Evolutionary conservation across 805 yeast species (phyloP).

Genomic region (Hyphopichia homilentoma): DNA sequence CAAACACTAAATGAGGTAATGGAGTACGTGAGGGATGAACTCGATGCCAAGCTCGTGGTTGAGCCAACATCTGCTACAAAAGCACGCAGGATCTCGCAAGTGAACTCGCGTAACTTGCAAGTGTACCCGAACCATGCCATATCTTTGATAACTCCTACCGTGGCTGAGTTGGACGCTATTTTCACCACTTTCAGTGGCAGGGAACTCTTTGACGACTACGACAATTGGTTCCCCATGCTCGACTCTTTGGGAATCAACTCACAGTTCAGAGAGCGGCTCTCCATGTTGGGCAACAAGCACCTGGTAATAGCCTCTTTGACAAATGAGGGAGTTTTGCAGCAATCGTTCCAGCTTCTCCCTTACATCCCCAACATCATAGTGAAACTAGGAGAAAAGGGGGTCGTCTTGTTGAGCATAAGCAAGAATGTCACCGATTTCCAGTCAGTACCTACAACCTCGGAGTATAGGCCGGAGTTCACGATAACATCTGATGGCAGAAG

Average conservation of each 20-base stretch:
- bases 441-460: constrained; percentile 31
- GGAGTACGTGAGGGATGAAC: constrained; percentile 9
- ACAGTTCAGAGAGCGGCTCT: constrained; percentile 44
- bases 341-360: constrained; percentile 70
- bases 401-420: constrained; percentile 39
- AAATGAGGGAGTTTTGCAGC: constrained; percentile 53
- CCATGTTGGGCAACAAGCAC: constrained; percentile 20
- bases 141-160: constrained; percentile 65
- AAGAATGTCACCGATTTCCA: constrained; percentile 27
- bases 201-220: constrained; percentile 46
- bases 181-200: constrained; percentile 43
- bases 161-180: constrained; percentile 55
- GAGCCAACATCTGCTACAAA: constrained; percentile 81
- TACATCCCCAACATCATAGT: constrained; percentile 62
- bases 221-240: constrained; percentile 70
- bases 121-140: constrained; percentile 48
- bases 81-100: constrained; percentile 43
- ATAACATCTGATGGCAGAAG: constrained; percentile 17
- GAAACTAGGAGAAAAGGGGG: constrained; percentile 67
- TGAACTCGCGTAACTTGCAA: constrained; percentile 21
- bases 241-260: constrained; percentile 55
- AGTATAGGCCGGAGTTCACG: constrained; percentile 19
- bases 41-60: constrained; percentile 36
- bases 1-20: constrained; percentile 38
- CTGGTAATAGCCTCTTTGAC: constrained; percentile 21